phyloP scores from a whole-genome alignment of 495 filamentous ascomycete genomes.

The Aspergillus avenaceus region DNA sequence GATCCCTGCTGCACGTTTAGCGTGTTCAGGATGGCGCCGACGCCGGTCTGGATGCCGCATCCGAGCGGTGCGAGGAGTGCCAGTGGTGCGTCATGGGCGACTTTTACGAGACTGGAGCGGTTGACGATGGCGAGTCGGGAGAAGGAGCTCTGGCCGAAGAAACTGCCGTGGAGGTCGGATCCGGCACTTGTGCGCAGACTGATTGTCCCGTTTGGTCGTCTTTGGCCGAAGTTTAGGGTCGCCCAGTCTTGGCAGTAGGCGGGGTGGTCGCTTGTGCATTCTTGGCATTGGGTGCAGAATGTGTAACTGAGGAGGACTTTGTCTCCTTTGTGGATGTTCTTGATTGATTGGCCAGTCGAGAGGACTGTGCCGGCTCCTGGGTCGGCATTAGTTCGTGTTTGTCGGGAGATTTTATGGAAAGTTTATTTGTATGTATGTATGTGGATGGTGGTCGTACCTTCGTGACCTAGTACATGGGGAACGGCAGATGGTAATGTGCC shows the following conservation, averaged over 20 bases:
- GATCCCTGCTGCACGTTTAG: slow-evolving; percentile 12
- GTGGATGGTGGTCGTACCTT: slow-evolving; percentile 13
- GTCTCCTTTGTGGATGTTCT: slow-evolving; percentile 35
- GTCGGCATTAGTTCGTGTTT: not conserved
- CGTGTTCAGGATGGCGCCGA: slow-evolving; percentile 29
- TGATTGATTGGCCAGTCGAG: slow-evolving; percentile 31
- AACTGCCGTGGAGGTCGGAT: slow-evolving; percentile 33
- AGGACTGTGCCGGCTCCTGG: slow-evolving; percentile 40
- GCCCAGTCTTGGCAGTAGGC: slow-evolving; percentile 26
- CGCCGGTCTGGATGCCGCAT: slow-evolving; percentile 40
- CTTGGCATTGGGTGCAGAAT: slow-evolving; percentile 28
- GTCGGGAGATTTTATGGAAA: not conserved
- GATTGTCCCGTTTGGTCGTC: slow-evolving; percentile 10
- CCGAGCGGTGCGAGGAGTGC: slow-evolving; percentile 31
- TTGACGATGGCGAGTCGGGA: slow-evolving; percentile 33
- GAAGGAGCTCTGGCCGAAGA: slow-evolving; percentile 44
- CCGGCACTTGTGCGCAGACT: not conserved
- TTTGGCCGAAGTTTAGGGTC: slow-evolving; percentile 28
- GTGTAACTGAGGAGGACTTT: slow-evolving; percentile 40
- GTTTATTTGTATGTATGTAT: too few species aligned
- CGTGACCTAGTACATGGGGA: slow-evolving; percentile 21
- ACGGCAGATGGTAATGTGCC: slow-evolving; percentile 11
- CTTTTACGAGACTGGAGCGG: too few species aligned
- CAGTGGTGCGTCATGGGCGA: too few species aligned
- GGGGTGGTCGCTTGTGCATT: slow-evolving; percentile 11